Base-by-base conservation (phyloP, 768 basidiomycete species). In the Infundibulicybe gibba region DNA sequence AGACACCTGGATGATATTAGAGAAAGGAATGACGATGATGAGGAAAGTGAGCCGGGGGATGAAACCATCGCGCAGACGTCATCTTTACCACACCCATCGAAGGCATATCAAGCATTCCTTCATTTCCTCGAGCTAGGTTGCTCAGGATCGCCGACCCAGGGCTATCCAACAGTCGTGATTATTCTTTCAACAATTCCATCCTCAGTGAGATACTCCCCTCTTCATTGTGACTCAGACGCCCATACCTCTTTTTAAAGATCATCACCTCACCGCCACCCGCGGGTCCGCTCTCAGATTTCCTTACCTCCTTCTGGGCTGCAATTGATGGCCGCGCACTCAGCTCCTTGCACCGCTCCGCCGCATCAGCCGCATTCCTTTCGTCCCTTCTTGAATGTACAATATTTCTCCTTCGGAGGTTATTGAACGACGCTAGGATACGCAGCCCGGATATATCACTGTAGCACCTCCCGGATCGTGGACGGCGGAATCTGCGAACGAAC, bases 221-320 rank as follows among this genome's bases (percentile, higher is more conserved):
- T 13, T 25, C 25, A 14, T 8, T 21, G 30, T 44, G 6, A 57
- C 21, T 33, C 16, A 41, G 32, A 41, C n/a, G 16, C 33, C 34
- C 30, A 43, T 15, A 25, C 21, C 21, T 2, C 16, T 2, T 45
- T 8, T 9, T 19, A 11, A 41, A 71, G 63, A 66, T 66, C 32
- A 56, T 69, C 32, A 60, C 60, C 12, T 62, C 60, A 3, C 49
- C 56, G 9, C 49, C 48, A 9, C 46, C 55, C 32, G 45, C 52
- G 13, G 33, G 61, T 37, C 66, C 61, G 43, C 59, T 85, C 2
- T 53, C 68, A 2, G 71, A 74, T 21, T 66, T 95, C 37, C 88
- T 92, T 59, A 65, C 71, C 1, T 80, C 90, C 0, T 83, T 97
- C 56, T 97, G 94, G 92, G 77, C 82, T 13, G 92, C 90, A 0